Evolutionary conservation across 768 basidiomycete species (phyloP), one percentile per base, ranked within the genome.

Genomic region (Holtermannia corniformis): DNA sequence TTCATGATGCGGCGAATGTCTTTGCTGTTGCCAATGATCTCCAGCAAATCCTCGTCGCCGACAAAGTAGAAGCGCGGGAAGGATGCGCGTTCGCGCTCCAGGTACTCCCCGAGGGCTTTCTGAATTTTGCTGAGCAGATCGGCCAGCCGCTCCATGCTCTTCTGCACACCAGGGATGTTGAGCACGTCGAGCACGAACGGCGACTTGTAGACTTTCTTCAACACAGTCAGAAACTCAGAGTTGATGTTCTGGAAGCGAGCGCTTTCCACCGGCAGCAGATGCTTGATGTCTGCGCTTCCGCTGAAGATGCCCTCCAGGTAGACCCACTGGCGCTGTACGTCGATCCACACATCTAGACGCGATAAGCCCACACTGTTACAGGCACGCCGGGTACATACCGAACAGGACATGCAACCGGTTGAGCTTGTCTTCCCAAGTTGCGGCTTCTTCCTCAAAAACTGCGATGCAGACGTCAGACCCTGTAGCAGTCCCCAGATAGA

Each of bases 61-160:
- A 99, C 91, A 64, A 99, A 99, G 75, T 99, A 99, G 77, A 99
- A 99, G 5, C 95, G 87, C 65, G 95, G 95, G 81, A 99, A 99
- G 0, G 89, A 90, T 3, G 93, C 84, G 51, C 95, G 84, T 68
- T 99, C 95, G 50, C 95, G 83, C 67, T 99, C 95, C 23, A 99
- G 80, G 68, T 99, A 99, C 77, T 99, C 95, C 72, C 95, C 95
- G 3, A 99, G 80, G 0, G 95, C 95, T 72, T 99, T 99, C 73
- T 99, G 95, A 45, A 99, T 99, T 78, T 99, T 97, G 77, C 87
- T 87, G 50, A 99, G 77, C 27, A 96, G 78, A 61, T 99, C 95
- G 0, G 92, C 89, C 11, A 99, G 80, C 50, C 95, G 89, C 73
- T 99, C 95, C 59, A 99, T 76, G 59, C 86, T 91, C 76, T 99